Evolutionary conservation across 1,284 basidiomycete genomes (phyloP).

Genomic region (Cerioporus squamosus): DNA sequence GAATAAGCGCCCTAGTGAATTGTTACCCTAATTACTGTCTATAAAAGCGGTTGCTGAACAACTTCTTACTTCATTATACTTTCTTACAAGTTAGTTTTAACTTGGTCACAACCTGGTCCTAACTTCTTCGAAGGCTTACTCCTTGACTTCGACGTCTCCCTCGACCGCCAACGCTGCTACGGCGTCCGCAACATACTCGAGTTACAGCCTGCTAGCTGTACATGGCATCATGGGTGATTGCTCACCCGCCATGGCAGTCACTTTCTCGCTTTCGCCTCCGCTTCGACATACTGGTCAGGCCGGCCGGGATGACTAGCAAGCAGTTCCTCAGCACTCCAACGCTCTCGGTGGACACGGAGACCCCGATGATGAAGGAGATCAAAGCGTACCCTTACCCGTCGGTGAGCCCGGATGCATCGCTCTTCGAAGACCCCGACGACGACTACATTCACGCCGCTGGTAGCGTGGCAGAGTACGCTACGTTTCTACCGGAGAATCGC

Average conservation of each 20-base stretch:
- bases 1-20: background rate
- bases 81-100: too few relatives aligned
- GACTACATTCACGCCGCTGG: conserved; percentile 26
- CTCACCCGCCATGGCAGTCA: conserved; percentile 27
- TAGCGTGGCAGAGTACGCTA: background rate
- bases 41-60: too few relatives aligned
- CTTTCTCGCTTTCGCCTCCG: conserved; percentile 22
- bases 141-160: background rate
- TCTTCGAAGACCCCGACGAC: conserved; percentile 36
- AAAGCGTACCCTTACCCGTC: conserved; percentile 33
- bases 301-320: conserved; percentile 13
- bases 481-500: background rate
- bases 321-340: conserved; percentile 27
- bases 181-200: conserved; percentile 1
- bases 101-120: too few relatives aligned
- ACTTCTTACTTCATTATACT: too few relatives aligned
- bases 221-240: conserved; percentile 36
- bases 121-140: too few relatives aligned
- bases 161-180: background rate
- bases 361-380: conserved; percentile 36
- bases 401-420: conserved; percentile 28
- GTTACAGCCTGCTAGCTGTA: background rate
- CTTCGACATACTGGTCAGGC: conserved; percentile 20
- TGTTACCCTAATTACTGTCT: background rate
- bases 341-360: conserved; percentile 31